Percentiles rank a stretch among this genome's conserved stretches.
These are phyloP conservation scores for Paraphaeosphaeria minitans DNA, from an alignment of 2,329 filamentous ascomycete species.

Conservation along the genomic window DNA sequence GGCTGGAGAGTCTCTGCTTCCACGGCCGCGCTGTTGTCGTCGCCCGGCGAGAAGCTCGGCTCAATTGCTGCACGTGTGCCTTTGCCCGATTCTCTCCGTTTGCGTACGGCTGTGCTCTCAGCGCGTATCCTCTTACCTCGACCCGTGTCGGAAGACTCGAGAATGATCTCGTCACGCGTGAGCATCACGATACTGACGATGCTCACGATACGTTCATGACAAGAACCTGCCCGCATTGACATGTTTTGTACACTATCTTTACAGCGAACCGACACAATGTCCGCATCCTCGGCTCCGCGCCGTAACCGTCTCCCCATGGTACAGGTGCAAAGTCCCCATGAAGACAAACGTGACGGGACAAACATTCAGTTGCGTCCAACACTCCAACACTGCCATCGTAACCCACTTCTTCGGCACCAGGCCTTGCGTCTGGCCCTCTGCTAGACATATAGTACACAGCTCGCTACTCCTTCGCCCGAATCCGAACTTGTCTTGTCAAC, in stretches of 20 bases:
- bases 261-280: slow-evolving; percentile 26
- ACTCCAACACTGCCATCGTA: slow-evolving; percentile 2
- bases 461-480: slow-evolving; percentile 36
- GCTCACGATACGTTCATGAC: slow-evolving; percentile 12
- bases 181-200: slow-evolving; percentile 10
- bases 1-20: slow-evolving; percentile 15
- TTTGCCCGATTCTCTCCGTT: slow-evolving; percentile 19
- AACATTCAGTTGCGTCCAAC: slow-evolving; percentile 1
- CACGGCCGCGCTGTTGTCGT: slow-evolving; percentile 46
- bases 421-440: slow-evolving; percentile 9
- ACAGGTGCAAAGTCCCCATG: slow-evolving; percentile 1
- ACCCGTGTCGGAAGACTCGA: slow-evolving; percentile 2
- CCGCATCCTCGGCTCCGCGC: slow-evolving; percentile 15
- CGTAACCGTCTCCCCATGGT: neutral
- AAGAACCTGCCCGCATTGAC: slow-evolving; percentile 20
- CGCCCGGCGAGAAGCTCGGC: slow-evolving; percentile 30
- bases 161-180: slow-evolving; percentile 4
- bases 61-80: slow-evolving; percentile 2
- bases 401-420: neutral
- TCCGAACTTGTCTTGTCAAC: slow-evolving; percentile 38
- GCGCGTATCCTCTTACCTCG: slow-evolving; percentile 3
- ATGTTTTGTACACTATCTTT: slow-evolving; percentile 35
- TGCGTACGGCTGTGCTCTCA: slow-evolving; percentile 3
- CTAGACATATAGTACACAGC: neutral
- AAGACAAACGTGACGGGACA: slow-evolving; percentile 2